A percentile compares a stretch with the other conserved stretches of the same genome.
These are phyloP conservation scores for Colletotrichum echinochloae DNA, from an alignment of 2,329 filamentous ascomycete genomes.

Conservation along the genomic window DNA sequence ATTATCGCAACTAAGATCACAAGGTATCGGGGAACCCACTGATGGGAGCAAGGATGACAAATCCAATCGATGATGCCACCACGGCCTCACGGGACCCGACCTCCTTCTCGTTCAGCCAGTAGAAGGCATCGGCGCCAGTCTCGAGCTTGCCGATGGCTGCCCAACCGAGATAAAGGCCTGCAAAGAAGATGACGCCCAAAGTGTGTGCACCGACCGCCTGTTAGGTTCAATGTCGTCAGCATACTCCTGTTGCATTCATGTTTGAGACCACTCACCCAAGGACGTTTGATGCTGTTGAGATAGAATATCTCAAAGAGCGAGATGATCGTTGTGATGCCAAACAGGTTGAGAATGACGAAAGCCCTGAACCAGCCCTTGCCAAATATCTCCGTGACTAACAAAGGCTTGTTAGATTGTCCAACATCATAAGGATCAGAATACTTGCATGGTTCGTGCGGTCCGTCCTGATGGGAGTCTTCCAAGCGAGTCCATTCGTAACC, in stretches of 20 bases:
- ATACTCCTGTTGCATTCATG: background rate
- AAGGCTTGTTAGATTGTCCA: conserved; percentile 7
- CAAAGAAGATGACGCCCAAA: conserved; percentile 54
- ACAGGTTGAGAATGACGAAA: conserved; percentile 61
- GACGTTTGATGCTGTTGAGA: conserved; percentile 66
- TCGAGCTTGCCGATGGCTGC: conserved; percentile 59
- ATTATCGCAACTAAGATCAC: conserved; percentile 14
- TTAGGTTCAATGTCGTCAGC: conserved; percentile 38
- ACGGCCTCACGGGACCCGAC: conserved; percentile 59
- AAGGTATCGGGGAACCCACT: conserved; percentile 53
- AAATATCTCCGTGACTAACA: conserved; percentile 60
- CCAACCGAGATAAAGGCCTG: conserved; percentile 62
- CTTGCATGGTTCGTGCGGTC: conserved; percentile 39
- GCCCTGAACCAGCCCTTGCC: conserved; percentile 61
- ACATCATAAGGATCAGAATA: background rate
- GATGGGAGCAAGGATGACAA: conserved; percentile 57
- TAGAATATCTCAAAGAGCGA: conserved; percentile 59
- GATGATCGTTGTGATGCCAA: conserved; percentile 56
- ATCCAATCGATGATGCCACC: conserved; percentile 57
- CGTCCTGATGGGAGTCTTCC: conserved; percentile 20
- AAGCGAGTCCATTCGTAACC: conserved; percentile 44
- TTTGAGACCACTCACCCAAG: conserved; percentile 53
- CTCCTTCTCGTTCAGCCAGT: conserved; percentile 61
- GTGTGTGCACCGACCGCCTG: conserved; percentile 61
- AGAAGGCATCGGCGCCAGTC: conserved; percentile 61